Percentiles rank a stretch among this genome's conserved stretches.
Evolutionary conservation across 331 rosid species (phyloP).

Genomic region (Pyrus hybrid): DNA sequence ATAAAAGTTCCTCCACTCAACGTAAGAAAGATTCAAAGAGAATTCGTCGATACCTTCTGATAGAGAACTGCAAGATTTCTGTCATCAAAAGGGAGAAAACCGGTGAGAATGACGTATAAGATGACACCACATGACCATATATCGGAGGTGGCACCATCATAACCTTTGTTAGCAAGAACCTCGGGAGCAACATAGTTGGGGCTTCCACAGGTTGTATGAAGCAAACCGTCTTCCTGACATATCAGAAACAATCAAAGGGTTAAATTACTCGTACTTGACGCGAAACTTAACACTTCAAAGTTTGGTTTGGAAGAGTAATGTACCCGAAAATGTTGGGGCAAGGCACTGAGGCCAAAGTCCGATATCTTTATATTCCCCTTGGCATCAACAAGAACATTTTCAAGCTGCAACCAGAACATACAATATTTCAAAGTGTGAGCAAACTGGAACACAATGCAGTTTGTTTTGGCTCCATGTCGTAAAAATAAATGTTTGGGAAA

Average conservation of each 20-base stretch:
- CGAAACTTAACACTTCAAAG: neutral
- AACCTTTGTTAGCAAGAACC: slow-evolving; percentile 73
- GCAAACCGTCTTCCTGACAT: slow-evolving; percentile 70
- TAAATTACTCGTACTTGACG: neutral
- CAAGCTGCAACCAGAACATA: slow-evolving; percentile 49
- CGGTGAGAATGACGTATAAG: slow-evolving; percentile 65
- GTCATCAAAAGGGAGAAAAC: slow-evolving; percentile 86
- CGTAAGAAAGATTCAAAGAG: neutral
- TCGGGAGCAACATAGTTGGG: slow-evolving; percentile 98
- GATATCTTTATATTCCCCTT: slow-evolving; percentile 76
- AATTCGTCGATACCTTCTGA: slow-evolving; percentile 50
- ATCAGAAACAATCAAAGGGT: neutral
- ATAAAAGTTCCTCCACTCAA: neutral
- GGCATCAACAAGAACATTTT: slow-evolving; percentile 82
- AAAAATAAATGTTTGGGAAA: neutral
- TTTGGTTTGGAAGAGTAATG: slow-evolving; percentile 5
- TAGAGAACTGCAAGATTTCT: slow-evolving; percentile 88
- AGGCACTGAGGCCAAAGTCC: slow-evolving; percentile 93
- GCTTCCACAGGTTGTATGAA: slow-evolving; percentile 97
- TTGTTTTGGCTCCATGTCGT: neutral
- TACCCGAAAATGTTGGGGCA: slow-evolving; percentile 80
- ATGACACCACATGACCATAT: slow-evolving; percentile 93
- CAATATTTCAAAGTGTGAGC: neutral
- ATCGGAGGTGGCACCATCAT: slow-evolving; percentile 85
- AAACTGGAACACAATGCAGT: neutral